Conservation (phyloP, 495 filamentous ascomycete species). For the Aspergillus conjunctus region DNA sequence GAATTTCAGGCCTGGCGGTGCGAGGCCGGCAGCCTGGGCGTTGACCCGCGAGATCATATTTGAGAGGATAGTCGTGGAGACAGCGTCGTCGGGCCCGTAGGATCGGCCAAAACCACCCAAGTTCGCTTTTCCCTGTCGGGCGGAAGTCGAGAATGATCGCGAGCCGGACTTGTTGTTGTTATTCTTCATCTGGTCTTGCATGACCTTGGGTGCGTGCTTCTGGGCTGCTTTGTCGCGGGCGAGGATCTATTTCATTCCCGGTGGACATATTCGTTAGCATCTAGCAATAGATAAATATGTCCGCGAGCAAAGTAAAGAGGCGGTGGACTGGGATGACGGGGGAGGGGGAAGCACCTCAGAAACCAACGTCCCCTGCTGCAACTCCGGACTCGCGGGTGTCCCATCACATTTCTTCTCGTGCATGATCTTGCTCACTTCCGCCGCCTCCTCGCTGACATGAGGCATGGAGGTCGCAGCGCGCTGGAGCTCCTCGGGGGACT, state of each 20-base stretch:
- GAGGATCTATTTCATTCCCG: slow-evolving; percentile 55
- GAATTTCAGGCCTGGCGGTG: slow-evolving; percentile 68
- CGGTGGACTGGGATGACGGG: slow-evolving; percentile 10
- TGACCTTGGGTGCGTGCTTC: slow-evolving; percentile 68
- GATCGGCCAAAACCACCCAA: no score
- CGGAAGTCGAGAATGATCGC: slow-evolving; percentile 61
- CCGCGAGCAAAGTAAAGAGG: slow-evolving; percentile 1
- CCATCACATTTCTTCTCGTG: slow-evolving; percentile 46
- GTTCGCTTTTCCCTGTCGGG: no score
- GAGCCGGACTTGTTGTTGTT: slow-evolving; percentile 40
- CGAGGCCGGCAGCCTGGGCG: slow-evolving; percentile 32
- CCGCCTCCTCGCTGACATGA: slow-evolving; percentile 67
- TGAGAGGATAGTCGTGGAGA: slow-evolving; percentile 39
- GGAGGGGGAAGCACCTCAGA: slow-evolving; percentile 53
- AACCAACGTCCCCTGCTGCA: slow-evolving; percentile 66
- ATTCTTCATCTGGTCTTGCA: slow-evolving; percentile 58
- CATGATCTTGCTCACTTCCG: slow-evolving; percentile 56
- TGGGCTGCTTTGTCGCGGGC: slow-evolving; percentile 61
- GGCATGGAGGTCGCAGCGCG: slow-evolving; percentile 57
- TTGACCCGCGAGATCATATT: slow-evolving; percentile 43
- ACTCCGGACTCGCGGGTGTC: slow-evolving; percentile 56
- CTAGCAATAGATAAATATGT: neutral
- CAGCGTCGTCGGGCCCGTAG: slow-evolving; percentile 28
- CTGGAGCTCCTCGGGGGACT: slow-evolving; percentile 40
- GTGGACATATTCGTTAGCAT: neutral